Evolutionary conservation across 257 asterid species (phyloP), one percentile per base, ranked within the genome.

Genomic region (Lavandula angustifolia): DNA sequence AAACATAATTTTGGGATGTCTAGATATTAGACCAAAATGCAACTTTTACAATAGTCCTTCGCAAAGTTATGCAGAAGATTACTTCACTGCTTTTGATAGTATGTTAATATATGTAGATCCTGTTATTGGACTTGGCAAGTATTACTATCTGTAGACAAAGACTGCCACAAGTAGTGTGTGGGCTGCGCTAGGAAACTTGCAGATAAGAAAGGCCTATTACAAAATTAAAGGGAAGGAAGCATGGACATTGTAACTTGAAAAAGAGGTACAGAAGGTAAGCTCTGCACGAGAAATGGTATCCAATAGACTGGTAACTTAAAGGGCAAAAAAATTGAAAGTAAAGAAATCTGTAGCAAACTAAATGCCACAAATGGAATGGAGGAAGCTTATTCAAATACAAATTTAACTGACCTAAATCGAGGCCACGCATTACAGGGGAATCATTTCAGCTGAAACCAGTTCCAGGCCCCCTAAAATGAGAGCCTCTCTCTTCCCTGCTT

Each of bases 401-500:
- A 80, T 68, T 81, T 34, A 75, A 89, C 96, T 89, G 95, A 89
- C 96, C 95, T 85, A 89, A 79, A 48, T 71, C 77, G 87, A 82
- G 87, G 86, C 89, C 92, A 86, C 75, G 85, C 87, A 84, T 77
- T 87, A 81, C 80, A 87, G 86, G 85, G 96, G 88, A 78, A 80
- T 82, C 96, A 83, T 83, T 87, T 87, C 94, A 85, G 91, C 95
- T 68, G 87, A 83, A 89, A 87, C 81, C 94, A 78, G 91, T 82
- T 79, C 91, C 88, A 83, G 91, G 89, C 96, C 89, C 95, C 95
- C 89, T 81, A 81, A 85, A 79, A 83, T 73, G 94, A 89, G 92
- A 89, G 95, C 88, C 95, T 82, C 94, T 82, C 78, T 83, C 82
- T 84, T 81, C 80, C 96, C 96, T 89, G 96, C 95, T 89, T 80